Conservation (phyloP, 108 stramenopile species). For the Stephanodiscus minutulus region DNA sequence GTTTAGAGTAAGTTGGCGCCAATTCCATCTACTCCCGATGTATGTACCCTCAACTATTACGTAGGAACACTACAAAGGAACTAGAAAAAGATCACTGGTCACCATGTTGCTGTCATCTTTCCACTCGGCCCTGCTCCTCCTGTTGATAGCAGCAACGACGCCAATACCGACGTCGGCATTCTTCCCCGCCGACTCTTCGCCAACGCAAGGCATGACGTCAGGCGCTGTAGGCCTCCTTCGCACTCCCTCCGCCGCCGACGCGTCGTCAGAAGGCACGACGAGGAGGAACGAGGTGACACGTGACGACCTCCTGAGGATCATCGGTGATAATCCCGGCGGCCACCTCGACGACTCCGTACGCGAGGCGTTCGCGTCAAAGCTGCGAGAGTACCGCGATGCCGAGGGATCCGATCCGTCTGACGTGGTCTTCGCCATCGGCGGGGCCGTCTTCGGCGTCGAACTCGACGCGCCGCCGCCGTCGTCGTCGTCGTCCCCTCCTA, state of each 20-base stretch:
- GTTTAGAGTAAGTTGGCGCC: too few species aligned
- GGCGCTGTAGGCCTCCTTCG: background rate
- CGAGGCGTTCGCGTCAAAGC: conserved; percentile 34
- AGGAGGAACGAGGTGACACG: conserved; percentile 20
- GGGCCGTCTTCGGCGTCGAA: conserved; percentile 38
- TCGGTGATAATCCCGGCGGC: conserved; percentile 41
- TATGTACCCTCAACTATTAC: too few species aligned
- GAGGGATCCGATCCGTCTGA: conserved; percentile 40
- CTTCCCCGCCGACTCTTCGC: background rate
- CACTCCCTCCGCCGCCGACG: background rate
- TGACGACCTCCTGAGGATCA: conserved; percentile 32
- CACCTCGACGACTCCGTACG: conserved; percentile 38
- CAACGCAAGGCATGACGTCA: too few species aligned
- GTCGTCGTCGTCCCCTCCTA: background rate
- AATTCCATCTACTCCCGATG: too few species aligned
- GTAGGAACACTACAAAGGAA: too few species aligned
- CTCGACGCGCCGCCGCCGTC: conserved; percentile 1
- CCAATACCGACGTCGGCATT: background rate
- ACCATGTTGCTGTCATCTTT: background rate
- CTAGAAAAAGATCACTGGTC: too few species aligned
- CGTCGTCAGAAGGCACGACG: background rate
- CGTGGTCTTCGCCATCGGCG: conserved; percentile 52
- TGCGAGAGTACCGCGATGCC: conserved; percentile 38
- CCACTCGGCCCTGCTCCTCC: background rate
- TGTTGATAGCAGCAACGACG: background rate